phyloP scores from a whole-genome alignment of 129 eudicot genomes.

The Chrysanthemum lavandulifolium region DNA sequence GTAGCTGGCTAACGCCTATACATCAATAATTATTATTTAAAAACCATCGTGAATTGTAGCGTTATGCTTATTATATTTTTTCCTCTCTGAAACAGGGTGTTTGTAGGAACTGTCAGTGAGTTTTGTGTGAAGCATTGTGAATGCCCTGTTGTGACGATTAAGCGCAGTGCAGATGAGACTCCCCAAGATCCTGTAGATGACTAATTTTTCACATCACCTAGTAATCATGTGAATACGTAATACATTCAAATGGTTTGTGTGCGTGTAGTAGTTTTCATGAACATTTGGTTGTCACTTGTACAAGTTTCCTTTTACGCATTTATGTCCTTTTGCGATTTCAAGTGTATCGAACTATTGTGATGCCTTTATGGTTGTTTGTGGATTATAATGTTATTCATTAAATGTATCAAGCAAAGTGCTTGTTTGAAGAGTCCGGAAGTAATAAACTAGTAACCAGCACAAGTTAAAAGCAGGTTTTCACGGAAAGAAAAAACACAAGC shows the following conservation, averaged over 20 bases:
- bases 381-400: conserved; percentile 3
- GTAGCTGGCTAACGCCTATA: too few relatives aligned
- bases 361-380: not conserved
- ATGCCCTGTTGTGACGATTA: conserved; percentile 88
- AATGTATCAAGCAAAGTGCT: not conserved
- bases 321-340: not conserved
- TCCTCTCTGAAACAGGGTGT: conserved; percentile 60
- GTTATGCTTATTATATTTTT: not conserved
- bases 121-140: conserved; percentile 92
- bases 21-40: not conserved
- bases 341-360: not conserved
- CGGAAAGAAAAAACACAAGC: not conserved
- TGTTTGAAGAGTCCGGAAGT: too few relatives aligned
- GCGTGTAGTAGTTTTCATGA: not conserved
- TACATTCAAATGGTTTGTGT: too few relatives aligned
- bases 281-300: not conserved
- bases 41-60: not conserved
- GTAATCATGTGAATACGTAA: not conserved
- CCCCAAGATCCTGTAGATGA: conserved; percentile 89
- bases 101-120: conserved; percentile 97
- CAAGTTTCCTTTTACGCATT: not conserved
- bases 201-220: conserved; percentile 29
- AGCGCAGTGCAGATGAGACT: conserved; percentile 63
- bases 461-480: too few relatives aligned
- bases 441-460: not conserved